Percentiles rank a stretch among this genome's conserved stretches.
Conservation (phyloP, 2,329 filamentous ascomycete genomes). For the Fusarium irregulare region DNA sequence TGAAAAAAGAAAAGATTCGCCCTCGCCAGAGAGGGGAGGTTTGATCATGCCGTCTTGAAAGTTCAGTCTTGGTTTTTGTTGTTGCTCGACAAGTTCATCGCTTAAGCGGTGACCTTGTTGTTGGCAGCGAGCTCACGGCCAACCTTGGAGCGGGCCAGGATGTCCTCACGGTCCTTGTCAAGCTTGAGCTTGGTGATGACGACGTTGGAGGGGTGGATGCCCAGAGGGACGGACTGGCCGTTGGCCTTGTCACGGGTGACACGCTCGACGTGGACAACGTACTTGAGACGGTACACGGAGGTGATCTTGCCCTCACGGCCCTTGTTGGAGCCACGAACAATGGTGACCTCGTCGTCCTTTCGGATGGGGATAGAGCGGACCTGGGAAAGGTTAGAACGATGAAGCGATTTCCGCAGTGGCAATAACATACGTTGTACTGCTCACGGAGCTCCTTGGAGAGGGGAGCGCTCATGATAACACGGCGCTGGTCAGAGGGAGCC, state of each 20-base stretch:
- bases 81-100: conserved; percentile 39
- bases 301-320: conserved; percentile 98
- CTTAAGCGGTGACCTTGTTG: conserved; percentile 72
- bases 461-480: conserved; percentile 96
- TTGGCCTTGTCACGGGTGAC: conserved; percentile 97
- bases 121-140: conserved; percentile 82
- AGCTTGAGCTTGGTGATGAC: conserved; percentile 99
- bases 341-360: conserved; percentile 95
- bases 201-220: conserved; percentile 95
- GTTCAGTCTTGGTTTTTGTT: conserved; percentile 29
- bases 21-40: conserved; percentile 38
- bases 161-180: conserved; percentile 92
- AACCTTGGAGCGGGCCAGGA: conserved; percentile 84
- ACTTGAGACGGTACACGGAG: conserved; percentile 98
- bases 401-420: not conserved
- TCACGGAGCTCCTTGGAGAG: conserved; percentile 97
- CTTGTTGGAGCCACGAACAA: conserved; percentile 95
- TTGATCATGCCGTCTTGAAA: conserved; percentile 36
- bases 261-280: conserved; percentile 96
- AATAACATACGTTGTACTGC: conserved; percentile 88
- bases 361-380: conserved; percentile 96
- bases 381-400: conserved; percentile 56
- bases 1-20: conserved; percentile 39
- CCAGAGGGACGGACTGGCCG: conserved; percentile 94
- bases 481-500: conserved; percentile 93